phyloP scores from a whole-genome alignment of 148 eudicot genomes.

The Selenicereus undatus region DNA sequence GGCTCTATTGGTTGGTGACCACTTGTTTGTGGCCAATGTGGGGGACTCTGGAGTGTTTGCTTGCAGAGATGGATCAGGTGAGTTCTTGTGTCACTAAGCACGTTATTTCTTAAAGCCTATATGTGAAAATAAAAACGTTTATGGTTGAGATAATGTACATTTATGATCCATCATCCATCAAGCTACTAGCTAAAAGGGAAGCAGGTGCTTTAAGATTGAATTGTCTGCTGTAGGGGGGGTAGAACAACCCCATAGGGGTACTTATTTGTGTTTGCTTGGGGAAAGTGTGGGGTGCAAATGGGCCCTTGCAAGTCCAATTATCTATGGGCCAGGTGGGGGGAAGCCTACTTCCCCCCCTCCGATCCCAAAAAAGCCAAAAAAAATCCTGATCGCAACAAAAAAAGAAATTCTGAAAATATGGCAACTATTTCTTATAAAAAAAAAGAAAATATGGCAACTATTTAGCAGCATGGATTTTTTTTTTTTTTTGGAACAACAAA shows the following conservation, averaged over 20 bases:
- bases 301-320: no score
- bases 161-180: not conserved
- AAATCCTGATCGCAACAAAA: not conserved
- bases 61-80: constrained; percentile 70
- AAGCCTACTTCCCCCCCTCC: no score
- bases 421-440: no score
- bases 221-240: no score
- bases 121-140: not conserved
- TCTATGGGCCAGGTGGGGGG: no score
- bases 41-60: constrained; percentile 84
- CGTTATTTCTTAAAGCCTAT: not conserved
- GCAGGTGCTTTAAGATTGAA: no score
- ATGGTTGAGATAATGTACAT: not conserved
- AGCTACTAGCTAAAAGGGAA: not conserved
- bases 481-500: not conserved
- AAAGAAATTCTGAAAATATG: not conserved
- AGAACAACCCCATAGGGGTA: no score
- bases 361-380: no score
- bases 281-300: no score
- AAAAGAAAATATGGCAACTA: no score
- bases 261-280: no score
- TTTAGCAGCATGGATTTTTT: not conserved
- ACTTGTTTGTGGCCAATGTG: constrained; percentile 72
- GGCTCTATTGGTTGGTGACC: constrained; percentile 56
- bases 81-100: constrained; percentile 11